Evolutionary conservation across 345 rosid genomes (phyloP).

Genomic region (Erucastrum elatum): DNA sequence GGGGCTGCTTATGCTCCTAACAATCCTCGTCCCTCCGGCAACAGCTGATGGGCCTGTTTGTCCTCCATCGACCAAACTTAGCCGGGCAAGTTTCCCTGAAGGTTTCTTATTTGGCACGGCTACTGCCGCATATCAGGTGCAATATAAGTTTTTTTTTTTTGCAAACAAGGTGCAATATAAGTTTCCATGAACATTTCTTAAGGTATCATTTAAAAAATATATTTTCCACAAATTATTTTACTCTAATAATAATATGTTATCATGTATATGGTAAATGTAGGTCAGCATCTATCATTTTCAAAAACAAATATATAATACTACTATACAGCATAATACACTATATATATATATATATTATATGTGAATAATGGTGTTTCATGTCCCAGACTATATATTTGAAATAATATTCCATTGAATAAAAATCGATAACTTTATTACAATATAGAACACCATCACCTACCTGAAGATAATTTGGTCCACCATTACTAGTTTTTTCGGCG

Average conservation of each 20-base stretch:
- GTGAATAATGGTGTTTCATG: background rate
- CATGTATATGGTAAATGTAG: background rate
- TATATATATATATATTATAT: too few species aligned
- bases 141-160: too few species aligned
- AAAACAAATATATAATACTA: too few species aligned
- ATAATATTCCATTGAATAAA: background rate
- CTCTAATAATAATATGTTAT: background rate
- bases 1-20: background rate
- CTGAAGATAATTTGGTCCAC: too few species aligned
- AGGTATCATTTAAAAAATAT: too few species aligned
- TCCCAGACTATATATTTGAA: background rate
- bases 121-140: background rate
- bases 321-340: background rate
- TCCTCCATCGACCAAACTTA: background rate
- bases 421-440: too few species aligned
- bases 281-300: background rate
- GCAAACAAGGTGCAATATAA: too few species aligned
- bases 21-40: background rate
- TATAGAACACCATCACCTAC: too few species aligned
- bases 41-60: background rate
- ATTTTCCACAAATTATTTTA: background rate
- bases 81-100: slow-evolving; percentile 1
- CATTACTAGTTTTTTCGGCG: too few species aligned
- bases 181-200: too few species aligned
- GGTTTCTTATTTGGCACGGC: background rate